These are phyloP conservation scores for Arxiozyma slooffiae DNA, from an alignment of 1,139 yeast genomes.

Conservation along the genomic window DNA sequence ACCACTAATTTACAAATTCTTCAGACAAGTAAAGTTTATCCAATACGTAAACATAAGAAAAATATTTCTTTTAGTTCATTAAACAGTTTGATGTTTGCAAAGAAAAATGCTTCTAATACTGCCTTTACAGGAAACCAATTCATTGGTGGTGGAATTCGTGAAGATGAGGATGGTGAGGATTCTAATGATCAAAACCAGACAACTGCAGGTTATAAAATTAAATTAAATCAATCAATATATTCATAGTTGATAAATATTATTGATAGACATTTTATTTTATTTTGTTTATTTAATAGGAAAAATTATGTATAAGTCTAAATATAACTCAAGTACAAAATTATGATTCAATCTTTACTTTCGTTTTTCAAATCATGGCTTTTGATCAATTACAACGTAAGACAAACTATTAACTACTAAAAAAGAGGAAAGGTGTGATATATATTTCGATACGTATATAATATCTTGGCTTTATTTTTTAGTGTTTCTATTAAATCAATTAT, in stretches of 20 bases:
- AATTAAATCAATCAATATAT: constrained; percentile 25
- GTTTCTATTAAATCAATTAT: no score
- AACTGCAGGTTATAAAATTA: constrained; percentile 13
- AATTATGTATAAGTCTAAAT: no score
- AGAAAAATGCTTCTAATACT: constrained; percentile 16
- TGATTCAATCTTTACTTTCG: no score
- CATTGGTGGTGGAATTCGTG: constrained; percentile 24
- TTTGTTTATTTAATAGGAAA: no score
- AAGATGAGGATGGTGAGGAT: constrained; percentile 22
- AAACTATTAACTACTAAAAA: no score
- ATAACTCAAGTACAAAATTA: no score
- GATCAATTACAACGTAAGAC: no score
- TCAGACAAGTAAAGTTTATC: constrained; percentile 18
- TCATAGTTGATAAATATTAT: constrained; percentile 8
- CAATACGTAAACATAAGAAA: constrained; percentile 28
- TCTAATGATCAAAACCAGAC: neutral
- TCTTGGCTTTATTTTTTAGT: no score
- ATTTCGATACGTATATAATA: no score
- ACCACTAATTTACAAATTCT: constrained; percentile 17
- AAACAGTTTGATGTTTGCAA: constrained; percentile 30
- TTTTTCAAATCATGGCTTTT: no score
- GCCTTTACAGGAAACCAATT: constrained; percentile 10
- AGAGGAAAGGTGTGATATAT: no score
- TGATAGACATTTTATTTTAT: neutral
- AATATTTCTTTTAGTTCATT: constrained; percentile 30